Evolutionary conservation across 2,329 filamentous ascomycete species (phyloP).

Genomic region (Fusarium verticillioides): DNA sequence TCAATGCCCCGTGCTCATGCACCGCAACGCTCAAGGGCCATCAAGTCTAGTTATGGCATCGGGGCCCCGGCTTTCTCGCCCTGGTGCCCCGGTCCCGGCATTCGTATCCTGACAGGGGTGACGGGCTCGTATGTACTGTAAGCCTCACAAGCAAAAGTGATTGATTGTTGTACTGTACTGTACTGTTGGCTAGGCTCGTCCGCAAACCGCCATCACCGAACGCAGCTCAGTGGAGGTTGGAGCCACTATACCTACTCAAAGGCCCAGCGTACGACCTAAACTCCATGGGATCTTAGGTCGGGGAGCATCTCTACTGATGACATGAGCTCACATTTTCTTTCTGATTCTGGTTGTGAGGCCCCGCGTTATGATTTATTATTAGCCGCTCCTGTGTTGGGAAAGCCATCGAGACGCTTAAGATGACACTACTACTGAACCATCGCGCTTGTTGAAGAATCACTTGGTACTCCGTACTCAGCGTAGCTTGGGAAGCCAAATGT

Average conservation of each 20-base stretch:
- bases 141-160: slow-evolving; percentile 27
- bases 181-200: slow-evolving; percentile 9
- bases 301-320: background rate
- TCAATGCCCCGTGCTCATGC: slow-evolving; percentile 18
- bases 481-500: background rate
- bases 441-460: slow-evolving; percentile 7
- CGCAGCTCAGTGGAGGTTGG: slow-evolving; percentile 21
- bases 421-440: slow-evolving; percentile 3
- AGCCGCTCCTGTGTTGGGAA: slow-evolving; percentile 12
- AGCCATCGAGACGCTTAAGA: slow-evolving; percentile 7
- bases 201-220: slow-evolving; percentile 22
- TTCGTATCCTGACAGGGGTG: slow-evolving; percentile 32
- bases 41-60: slow-evolving; percentile 13
- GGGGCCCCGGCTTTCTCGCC: slow-evolving; percentile 30
- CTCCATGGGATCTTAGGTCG: background rate
- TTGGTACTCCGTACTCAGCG: background rate
- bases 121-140: slow-evolving; percentile 28
- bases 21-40: slow-evolving; percentile 1
- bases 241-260: slow-evolving; percentile 3
- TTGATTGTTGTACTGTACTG: background rate
- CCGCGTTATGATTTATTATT: background rate
- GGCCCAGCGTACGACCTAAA: slow-evolving; percentile 14
- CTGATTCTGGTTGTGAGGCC: background rate
- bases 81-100: slow-evolving; percentile 34
- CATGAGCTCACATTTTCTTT: background rate